Evolutionary conservation across 192 early-diverging fungal genomes (phyloP).

Genomic region (Umbelopsis vinacea): DNA sequence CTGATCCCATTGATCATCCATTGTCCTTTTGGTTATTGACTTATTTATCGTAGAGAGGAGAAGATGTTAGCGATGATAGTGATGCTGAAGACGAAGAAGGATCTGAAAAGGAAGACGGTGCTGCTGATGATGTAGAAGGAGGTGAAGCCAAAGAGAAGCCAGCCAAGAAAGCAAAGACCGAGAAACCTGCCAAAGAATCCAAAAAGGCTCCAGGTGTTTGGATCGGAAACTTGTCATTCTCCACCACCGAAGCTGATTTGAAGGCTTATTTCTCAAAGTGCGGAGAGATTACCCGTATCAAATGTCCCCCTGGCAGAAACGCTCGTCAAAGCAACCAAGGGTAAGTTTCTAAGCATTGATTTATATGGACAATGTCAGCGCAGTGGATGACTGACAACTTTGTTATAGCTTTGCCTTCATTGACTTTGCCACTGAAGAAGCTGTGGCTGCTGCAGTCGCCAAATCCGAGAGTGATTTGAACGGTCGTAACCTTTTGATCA

Average conservation of each 20-base stretch:
- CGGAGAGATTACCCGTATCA: constrained; percentile 55
- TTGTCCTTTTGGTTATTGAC: neutral
- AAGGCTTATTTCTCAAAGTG: constrained; percentile 59
- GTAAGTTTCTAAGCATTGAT: constrained; percentile 14
- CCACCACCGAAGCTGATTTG: constrained; percentile 57
- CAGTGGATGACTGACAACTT: constrained; percentile 33
- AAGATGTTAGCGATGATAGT: constrained; percentile 41
- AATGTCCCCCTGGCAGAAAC: constrained; percentile 47
- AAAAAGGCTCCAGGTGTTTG: constrained; percentile 64
- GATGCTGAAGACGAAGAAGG: constrained; percentile 46
- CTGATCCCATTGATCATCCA: neutral
- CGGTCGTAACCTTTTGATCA: constrained; percentile 68
- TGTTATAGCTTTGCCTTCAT: constrained; percentile 69
- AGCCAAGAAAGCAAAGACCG: constrained; percentile 36
- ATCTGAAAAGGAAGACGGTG: constrained; percentile 43
- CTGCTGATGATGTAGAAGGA: constrained; percentile 43
- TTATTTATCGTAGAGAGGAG: constrained; percentile 33
- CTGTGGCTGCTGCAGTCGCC: constrained; percentile 61
- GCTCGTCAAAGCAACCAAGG: constrained; percentile 49
- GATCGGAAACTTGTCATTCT: constrained; percentile 74
- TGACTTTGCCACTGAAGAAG: constrained; percentile 61
- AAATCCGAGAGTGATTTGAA: constrained; percentile 63
- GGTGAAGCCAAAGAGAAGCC: constrained; percentile 37
- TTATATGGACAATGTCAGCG: constrained; percentile 29
- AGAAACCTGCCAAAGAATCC: constrained; percentile 37